Conservation (phyloP, 1,139 yeast species). For the Geotrichum fermentans region DNA sequence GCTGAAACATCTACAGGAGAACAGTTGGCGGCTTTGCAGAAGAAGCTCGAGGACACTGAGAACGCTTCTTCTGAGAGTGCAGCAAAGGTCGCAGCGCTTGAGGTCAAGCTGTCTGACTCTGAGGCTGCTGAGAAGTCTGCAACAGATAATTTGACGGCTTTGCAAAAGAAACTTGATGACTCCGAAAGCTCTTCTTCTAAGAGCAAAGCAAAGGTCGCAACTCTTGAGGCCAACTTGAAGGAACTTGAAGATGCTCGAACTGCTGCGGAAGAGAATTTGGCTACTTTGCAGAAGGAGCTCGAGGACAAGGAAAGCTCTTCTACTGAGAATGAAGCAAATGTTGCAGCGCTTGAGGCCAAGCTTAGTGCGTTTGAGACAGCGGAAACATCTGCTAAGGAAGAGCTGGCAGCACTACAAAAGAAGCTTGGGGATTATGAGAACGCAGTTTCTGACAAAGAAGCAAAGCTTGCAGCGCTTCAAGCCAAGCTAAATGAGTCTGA, state of each 20-base stretch:
- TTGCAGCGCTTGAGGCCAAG: background rate
- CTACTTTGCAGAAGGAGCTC: slow-evolving; percentile 6
- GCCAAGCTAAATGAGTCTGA: background rate
- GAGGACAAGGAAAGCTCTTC: slow-evolving; percentile 7
- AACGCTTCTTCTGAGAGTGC: background rate
- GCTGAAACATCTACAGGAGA: slow-evolving; percentile 10
- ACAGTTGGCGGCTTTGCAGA: slow-evolving; percentile 16
- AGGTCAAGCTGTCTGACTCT: background rate
- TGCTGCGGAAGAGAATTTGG: background rate
- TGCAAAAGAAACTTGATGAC: background rate
- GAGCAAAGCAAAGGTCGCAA: background rate
- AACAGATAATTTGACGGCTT: background rate
- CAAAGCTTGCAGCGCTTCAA: no score
- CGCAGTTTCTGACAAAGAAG: no score
- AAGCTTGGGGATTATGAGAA: slow-evolving; percentile 4
- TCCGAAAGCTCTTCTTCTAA: background rate
- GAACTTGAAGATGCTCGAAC: slow-evolving; percentile 8
- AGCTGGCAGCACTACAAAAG: slow-evolving; percentile 7
- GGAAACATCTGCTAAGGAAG: background rate
- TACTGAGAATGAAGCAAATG: slow-evolving; percentile 6
- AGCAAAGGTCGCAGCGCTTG: background rate
- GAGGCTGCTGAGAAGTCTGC: background rate
- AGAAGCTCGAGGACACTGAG: slow-evolving; percentile 23
- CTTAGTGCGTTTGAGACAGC: slow-evolving; percentile 15
- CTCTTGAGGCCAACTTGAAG: background rate